These are phyloP conservation scores for Xanthoceras sorbifolium DNA, from an alignment of 345 rosid genomes.

Conservation along the genomic window DNA sequence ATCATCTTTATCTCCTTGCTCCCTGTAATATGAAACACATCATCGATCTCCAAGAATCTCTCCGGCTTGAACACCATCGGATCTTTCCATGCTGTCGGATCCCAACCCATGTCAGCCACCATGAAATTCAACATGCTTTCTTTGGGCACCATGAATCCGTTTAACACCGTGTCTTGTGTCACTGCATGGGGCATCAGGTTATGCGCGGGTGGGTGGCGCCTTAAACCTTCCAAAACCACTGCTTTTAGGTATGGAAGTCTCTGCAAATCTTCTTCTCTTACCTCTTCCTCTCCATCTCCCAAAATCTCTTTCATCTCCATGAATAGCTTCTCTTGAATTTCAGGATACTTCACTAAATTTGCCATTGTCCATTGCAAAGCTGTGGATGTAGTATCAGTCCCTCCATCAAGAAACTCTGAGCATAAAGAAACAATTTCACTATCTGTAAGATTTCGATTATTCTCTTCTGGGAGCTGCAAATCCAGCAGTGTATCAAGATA, in stretches of 20 bases:
- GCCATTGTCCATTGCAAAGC: no score
- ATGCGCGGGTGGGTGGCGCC: not conserved
- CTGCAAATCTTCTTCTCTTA: no score
- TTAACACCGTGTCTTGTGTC: not conserved
- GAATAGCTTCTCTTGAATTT: no score
- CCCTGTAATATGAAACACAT: not conserved
- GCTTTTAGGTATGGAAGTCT: no score
- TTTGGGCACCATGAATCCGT: not conserved
- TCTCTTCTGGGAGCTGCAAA: not conserved
- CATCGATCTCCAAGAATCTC: not conserved
- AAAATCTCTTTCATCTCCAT: no score
- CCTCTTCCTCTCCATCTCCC: no score
- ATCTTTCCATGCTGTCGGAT: not conserved
- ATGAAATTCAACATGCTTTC: not conserved
- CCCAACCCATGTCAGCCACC: not conserved
- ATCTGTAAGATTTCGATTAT: slow-evolving; percentile 30
- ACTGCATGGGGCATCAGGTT: not conserved
- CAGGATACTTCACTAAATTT: no score
- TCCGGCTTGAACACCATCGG: not conserved
- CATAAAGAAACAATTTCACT: slow-evolving; percentile 9
- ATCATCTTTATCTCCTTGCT: slow-evolving; percentile 13
- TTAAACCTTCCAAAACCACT: no score
- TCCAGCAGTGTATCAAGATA: slow-evolving; percentile 2
- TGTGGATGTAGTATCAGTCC: no score
- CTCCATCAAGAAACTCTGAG: slow-evolving; percentile 21